Evolutionary conservation across 2,329 filamentous ascomycete genomes (phyloP), one percentile per base, ranked within the genome.

Genomic region (Fusarium nygamai): DNA sequence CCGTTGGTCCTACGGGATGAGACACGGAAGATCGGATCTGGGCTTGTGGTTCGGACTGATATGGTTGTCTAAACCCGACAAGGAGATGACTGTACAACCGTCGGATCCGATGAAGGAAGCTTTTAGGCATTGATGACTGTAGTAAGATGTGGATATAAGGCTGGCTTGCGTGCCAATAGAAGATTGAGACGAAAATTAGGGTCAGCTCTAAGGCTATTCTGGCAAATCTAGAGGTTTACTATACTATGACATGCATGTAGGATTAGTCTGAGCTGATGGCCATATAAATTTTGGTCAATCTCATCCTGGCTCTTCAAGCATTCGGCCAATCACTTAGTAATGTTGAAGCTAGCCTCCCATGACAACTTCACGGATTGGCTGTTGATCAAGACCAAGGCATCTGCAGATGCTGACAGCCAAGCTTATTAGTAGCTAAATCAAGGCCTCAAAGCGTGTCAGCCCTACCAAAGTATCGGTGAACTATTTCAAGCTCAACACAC

Each of bases 401-500:
- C 16, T 56, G 27, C 24, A 44, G 38, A 64, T 64, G 65, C 66
- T 69, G 67, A 69, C 59, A 48, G 59, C 51, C 66, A 65, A 69
- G 58, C 36, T 27, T 14, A 27, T 31, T 41, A 41, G 51, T 41
- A 53, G 38, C 46, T 20, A 41, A 39, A 38, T 27, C 29, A 22
- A 39, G 27, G 63, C 64, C 33, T 43, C 53, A 53, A 50, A 44
- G 36, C 44, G 34, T 69, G 46, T 58, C 60, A 69, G 67, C 66
- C 65, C 51, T 69, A 51, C 44, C 27, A 39, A 36, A 24, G 31
- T 19, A 29, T 38, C 19, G 12, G 38, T 13, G 16, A 61, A 34
- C 27, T 27, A 46, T n/a, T 24, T n/a, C 46, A 27, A 36, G 20
- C 16, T 31, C 33, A 29, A 44, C 17, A 2, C 7, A 13, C 31